Evolutionary conservation across 2,329 filamentous ascomycete genomes (phyloP).

Genomic region (Pseudogymnoascus sp.): DNA sequence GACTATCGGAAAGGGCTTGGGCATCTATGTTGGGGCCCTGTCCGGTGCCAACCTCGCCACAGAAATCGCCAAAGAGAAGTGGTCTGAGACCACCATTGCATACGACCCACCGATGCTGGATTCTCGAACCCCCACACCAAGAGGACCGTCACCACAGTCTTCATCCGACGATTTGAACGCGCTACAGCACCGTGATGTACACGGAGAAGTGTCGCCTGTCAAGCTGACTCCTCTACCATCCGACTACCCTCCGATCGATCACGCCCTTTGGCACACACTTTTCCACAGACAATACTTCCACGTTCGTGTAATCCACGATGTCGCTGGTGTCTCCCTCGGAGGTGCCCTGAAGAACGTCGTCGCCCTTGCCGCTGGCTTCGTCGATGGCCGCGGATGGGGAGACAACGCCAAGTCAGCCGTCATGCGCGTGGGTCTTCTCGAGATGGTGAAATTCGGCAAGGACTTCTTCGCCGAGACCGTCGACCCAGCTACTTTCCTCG

Average conservation of each 20-base stretch:
- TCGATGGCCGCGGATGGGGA: slow-evolving; percentile 92
- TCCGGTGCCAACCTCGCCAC: slow-evolving; percentile 94
- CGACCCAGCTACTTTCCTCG: slow-evolving; percentile 82
- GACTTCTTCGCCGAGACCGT: slow-evolving; percentile 84
- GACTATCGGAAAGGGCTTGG: slow-evolving; percentile 81
- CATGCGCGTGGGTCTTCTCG: slow-evolving; percentile 90
- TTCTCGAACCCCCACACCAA: slow-evolving; percentile 63
- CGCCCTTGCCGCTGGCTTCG: slow-evolving; percentile 86
- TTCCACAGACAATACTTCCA: slow-evolving; percentile 98
- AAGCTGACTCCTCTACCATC: slow-evolving; percentile 67
- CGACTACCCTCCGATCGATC: slow-evolving; percentile 81
- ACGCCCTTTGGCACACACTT: slow-evolving; percentile 71
- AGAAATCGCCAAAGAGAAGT: slow-evolving; percentile 93
- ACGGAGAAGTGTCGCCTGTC: slow-evolving; percentile 58
- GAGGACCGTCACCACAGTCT: slow-evolving; percentile 41
- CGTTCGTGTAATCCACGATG: slow-evolving; percentile 85
- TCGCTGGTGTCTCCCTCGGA: slow-evolving; percentile 91
- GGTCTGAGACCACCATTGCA: slow-evolving; percentile 92
- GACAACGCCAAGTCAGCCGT: slow-evolving; percentile 98
- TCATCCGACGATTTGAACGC: slow-evolving; percentile 43
- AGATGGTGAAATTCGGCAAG: slow-evolving; percentile 95
- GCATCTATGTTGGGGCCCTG: slow-evolving; percentile 93
- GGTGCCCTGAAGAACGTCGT: slow-evolving; percentile 97
- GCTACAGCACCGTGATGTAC: slow-evolving; percentile 59
- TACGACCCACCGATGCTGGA: slow-evolving; percentile 91